A percentile compares a stretch with the other conserved stretches of the same genome.
Evolutionary conservation across 306 rosid species (phyloP).

Genomic region (Ormosia semicastrata): DNA sequence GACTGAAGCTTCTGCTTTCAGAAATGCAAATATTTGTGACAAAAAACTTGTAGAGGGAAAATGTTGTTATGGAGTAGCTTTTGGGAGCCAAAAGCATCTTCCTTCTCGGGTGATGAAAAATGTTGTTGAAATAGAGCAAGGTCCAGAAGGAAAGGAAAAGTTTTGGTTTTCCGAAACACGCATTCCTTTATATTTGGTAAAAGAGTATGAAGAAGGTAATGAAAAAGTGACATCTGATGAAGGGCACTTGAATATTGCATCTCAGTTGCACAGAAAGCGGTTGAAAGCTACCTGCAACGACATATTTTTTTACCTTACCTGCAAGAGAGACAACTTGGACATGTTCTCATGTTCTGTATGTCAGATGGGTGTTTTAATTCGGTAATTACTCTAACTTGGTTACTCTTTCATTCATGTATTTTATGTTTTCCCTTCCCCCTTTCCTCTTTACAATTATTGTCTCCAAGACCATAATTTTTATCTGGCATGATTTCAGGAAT

Average conservation of each 20-base stretch:
- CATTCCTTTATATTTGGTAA: constrained; percentile 82
- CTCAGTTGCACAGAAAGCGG: constrained; percentile 46
- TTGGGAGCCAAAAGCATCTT: constrained; percentile 93
- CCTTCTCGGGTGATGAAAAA: constrained; percentile 88
- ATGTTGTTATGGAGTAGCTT: constrained; percentile 65
- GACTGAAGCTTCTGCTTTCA: constrained; percentile 84
- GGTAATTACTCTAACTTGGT: constrained; percentile 46
- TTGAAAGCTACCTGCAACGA: constrained; percentile 55
- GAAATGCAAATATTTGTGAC: constrained; percentile 81
- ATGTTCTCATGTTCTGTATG: constrained; percentile 67
- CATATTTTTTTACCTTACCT: constrained; percentile 70
- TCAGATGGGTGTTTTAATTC: constrained; percentile 50
- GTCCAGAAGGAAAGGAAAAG: constrained; percentile 56
- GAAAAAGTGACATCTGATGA: constrained; percentile 35
- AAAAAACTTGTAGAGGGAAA: constrained; percentile 61
- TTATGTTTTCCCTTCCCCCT: not conserved
- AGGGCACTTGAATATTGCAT: constrained; percentile 41
- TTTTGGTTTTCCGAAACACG: constrained; percentile 87
- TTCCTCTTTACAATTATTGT: constrained; percentile 1
- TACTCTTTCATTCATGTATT: not conserved
- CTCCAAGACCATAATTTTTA: constrained; percentile 17
- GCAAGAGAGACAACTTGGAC: constrained; percentile 83
- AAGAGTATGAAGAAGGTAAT: constrained; percentile 67
- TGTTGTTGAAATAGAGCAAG: constrained; percentile 64
- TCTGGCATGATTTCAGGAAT: constrained; percentile 56